Evolutionary conservation across 495 filamentous ascomycete species (phyloP).

Genomic region (Aspergillus carlsbadensis): DNA sequence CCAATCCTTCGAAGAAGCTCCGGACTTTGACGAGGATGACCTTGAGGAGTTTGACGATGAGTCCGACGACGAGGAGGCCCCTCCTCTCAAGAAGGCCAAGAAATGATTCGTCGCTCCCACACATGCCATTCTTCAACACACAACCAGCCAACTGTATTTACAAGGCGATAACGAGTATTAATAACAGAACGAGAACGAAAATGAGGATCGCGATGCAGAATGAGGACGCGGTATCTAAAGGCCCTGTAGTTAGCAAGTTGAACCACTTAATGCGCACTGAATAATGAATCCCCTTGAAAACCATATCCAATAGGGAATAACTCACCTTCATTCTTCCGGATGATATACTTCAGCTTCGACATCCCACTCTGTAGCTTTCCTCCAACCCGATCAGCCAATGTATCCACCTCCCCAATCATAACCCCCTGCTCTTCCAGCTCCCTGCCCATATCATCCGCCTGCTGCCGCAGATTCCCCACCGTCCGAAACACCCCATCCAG

Average conservation of each 20-base stretch:
- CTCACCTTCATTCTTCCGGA: conserved; percentile 89
- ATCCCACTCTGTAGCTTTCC: conserved; percentile 82
- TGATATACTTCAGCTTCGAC: conserved; percentile 78
- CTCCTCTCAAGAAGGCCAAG: conserved; percentile 44
- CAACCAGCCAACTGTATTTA: conserved; percentile 28
- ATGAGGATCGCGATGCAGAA: conserved; percentile 90
- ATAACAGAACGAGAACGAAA: conserved; percentile 76
- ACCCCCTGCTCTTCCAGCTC: conserved; percentile 92
- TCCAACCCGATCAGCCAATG: conserved; percentile 79
- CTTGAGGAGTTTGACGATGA: conserved; percentile 27
- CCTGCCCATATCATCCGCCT: conserved; percentile 92
- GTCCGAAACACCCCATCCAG: conserved; percentile 91
- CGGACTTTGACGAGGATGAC: conserved; percentile 36
- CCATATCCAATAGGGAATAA: background rate
- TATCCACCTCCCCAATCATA: conserved; percentile 77
- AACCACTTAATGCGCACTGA: background rate
- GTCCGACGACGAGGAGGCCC: conserved; percentile 33
- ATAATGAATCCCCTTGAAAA: conserved; percentile 10
- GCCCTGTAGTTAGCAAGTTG: conserved; percentile 29
- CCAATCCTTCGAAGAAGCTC: conserved; percentile 34
- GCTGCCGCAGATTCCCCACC: conserved; percentile 81
- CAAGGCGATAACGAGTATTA: conserved; percentile 67
- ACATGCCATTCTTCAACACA: background rate
- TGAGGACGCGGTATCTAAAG: conserved; percentile 73
- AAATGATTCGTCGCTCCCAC: conserved; percentile 26